Conservation (phyloP, 805 yeast species). For the Schwanniomyces vanrijiae region DNA sequence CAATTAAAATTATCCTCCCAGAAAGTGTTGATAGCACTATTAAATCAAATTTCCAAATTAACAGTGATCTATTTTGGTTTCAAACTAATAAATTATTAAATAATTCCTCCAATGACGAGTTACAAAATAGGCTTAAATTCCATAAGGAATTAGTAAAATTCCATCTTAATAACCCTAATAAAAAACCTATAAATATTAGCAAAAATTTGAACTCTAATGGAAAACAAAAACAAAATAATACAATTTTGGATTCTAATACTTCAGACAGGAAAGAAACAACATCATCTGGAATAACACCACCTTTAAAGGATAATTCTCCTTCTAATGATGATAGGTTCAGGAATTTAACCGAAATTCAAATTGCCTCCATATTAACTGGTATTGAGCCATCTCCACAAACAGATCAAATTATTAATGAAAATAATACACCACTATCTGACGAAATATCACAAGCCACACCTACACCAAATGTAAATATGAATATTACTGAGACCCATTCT, state of each 20-base stretch:
- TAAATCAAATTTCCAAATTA: slow-evolving; percentile 26
- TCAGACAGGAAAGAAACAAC: not conserved
- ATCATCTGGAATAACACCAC: not conserved
- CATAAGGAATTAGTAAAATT: slow-evolving; percentile 46
- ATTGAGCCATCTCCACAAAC: not conserved
- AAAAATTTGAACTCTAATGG: slow-evolving; percentile 1
- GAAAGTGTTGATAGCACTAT: slow-evolving; percentile 15
- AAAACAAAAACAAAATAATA: not conserved
- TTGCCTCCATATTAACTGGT: not conserved
- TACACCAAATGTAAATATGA: not conserved
- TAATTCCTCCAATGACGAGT: slow-evolving; percentile 43
- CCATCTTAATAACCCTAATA: slow-evolving; percentile 21
- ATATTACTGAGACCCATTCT: not conserved
- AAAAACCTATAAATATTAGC: slow-evolving; percentile 2
- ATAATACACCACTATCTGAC: not conserved
- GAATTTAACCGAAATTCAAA: not conserved
- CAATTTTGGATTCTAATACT: not conserved
- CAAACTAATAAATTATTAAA: slow-evolving; percentile 49
- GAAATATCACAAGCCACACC: not conserved
- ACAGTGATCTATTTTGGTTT: slow-evolving; percentile 52
- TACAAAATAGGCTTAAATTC: slow-evolving; percentile 46
- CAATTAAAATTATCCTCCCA: slow-evolving; percentile 74
- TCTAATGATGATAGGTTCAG: not conserved
- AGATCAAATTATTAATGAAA: not conserved
- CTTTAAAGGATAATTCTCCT: not conserved